Conservation (phyloP, 2,329 filamentous ascomycete genomes). For the Mycosphaerella sp. region DNA sequence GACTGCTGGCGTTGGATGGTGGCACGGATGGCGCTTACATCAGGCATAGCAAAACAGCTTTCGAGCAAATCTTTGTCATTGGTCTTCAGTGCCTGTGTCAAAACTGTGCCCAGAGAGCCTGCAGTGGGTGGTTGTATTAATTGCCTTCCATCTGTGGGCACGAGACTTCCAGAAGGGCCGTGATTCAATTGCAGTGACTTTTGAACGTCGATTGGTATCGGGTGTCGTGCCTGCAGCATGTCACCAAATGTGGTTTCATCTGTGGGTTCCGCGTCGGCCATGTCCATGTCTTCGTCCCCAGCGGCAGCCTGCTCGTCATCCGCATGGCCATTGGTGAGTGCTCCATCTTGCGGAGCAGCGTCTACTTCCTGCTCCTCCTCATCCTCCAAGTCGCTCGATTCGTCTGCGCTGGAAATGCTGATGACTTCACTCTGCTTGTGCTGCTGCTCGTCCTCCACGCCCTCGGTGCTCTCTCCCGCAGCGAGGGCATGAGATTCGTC, state of each 20-base stretch:
- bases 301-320: slow-evolving; percentile 27
- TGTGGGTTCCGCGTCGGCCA: slow-evolving; percentile 25
- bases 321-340: slow-evolving; percentile 23
- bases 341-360: slow-evolving; percentile 1
- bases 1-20: slow-evolving; percentile 91
- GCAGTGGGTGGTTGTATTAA: slow-evolving; percentile 44
- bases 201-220: slow-evolving; percentile 65
- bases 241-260: slow-evolving; percentile 74
- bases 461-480: slow-evolving; percentile 29
- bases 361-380: slow-evolving; percentile 19
- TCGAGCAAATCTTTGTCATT: slow-evolving; percentile 87
- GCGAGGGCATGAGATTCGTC: slow-evolving; percentile 54
- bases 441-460: slow-evolving; percentile 30
- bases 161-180: slow-evolving; percentile 43
- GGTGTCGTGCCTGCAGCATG: slow-evolving; percentile 62
- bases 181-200: slow-evolving; percentile 40
- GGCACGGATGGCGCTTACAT: slow-evolving; percentile 69
- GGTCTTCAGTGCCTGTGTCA: slow-evolving; percentile 85
- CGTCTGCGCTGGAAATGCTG: slow-evolving; percentile 44
- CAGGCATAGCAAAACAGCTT: slow-evolving; percentile 77
- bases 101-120: slow-evolving; percentile 77
- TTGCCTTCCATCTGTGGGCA: slow-evolving; percentile 33
- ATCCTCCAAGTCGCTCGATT: slow-evolving; percentile 28
- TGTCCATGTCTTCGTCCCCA: slow-evolving; percentile 25
- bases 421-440: slow-evolving; percentile 35